Evolutionary conservation across 768 basidiomycete species (phyloP).

Genomic region (Phylloporus sp.): DNA sequence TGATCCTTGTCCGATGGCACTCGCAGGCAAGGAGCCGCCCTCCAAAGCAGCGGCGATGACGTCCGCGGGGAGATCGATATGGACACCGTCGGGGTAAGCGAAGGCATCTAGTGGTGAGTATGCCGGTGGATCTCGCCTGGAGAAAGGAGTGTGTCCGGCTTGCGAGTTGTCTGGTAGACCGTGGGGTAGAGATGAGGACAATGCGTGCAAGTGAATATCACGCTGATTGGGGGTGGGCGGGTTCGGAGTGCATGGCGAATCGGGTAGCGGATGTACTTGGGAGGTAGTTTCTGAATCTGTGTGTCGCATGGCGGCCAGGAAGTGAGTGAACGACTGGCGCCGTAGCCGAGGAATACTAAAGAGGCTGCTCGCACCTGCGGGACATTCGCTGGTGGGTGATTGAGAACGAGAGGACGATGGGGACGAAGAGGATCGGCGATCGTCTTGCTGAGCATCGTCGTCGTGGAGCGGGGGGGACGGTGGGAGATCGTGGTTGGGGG

Average conservation of each 20-base stretch:
- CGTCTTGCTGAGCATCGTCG: slow-evolving; percentile 22
- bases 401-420: slow-evolving; percentile 47
- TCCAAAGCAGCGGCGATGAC: slow-evolving; percentile 87
- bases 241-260: slow-evolving; percentile 73
- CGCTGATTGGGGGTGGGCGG: slow-evolving; percentile 80
- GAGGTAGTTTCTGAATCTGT: slow-evolving; percentile 64
- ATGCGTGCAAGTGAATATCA: slow-evolving; percentile 76
- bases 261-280: slow-evolving; percentile 72
- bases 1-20: slow-evolving; percentile 47
- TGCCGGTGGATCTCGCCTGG: slow-evolving; percentile 70
- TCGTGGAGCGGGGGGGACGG: slow-evolving; percentile 30
- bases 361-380: slow-evolving; percentile 79
- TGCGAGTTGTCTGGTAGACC: slow-evolving; percentile 26
- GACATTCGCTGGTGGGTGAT: slow-evolving; percentile 47
- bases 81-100: slow-evolving; percentile 82
- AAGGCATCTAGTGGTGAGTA: slow-evolving; percentile 89
- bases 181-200: slow-evolving; percentile 16
- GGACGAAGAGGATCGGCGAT: slow-evolving; percentile 25
- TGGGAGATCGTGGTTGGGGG: slow-evolving; percentile 47
- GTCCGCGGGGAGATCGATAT: slow-evolving; percentile 88
- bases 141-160: slow-evolving; percentile 30
- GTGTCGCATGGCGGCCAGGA: slow-evolving; percentile 51
- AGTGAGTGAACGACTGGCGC: slow-evolving; percentile 62
- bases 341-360: slow-evolving; percentile 71
- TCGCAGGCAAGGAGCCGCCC: slow-evolving; percentile 58